Evolutionary conservation across 345 rosid genomes (phyloP).

Genomic region (Euclidium syriacum): DNA sequence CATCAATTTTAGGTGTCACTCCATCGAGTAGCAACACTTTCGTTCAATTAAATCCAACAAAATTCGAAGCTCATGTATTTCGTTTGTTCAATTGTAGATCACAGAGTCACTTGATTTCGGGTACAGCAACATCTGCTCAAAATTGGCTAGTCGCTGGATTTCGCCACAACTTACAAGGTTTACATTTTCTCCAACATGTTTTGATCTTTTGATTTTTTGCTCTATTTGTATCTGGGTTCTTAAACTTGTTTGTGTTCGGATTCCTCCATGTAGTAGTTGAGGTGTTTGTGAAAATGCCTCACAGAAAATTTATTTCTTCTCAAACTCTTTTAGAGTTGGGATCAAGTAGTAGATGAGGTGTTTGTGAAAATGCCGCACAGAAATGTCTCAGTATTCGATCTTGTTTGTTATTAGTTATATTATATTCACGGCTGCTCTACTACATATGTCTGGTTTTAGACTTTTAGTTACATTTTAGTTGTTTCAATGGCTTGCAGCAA

Average conservation of each 20-base stretch:
- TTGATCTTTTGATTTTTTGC: background rate
- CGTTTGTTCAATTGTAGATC: background rate
- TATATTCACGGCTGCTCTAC: background rate
- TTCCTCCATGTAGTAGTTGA: background rate
- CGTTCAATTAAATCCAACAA: background rate
- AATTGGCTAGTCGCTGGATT: background rate
- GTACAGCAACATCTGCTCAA: background rate
- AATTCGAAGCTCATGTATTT: background rate
- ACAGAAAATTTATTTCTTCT: background rate
- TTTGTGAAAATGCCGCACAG: slow-evolving; percentile 26
- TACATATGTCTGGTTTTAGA: background rate
- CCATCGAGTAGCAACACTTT: background rate
- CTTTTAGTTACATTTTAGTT: background rate
- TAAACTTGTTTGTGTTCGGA: background rate
- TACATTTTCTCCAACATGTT: background rate
- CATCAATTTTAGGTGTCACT: background rate
- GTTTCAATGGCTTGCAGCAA: slow-evolving; percentile 38
- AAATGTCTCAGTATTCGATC: background rate
- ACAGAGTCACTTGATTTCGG: slow-evolving; percentile 17
- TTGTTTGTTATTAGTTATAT: background rate
- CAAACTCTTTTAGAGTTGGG: background rate
- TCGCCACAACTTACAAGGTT: slow-evolving; percentile 8
- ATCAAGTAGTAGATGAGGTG: background rate
- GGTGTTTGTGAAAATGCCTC: slow-evolving; percentile 29
- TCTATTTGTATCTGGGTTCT: background rate